Base-by-base conservation (phyloP, 2,329 filamentous ascomycete genomes). In the Fusarium gaditjirri region DNA sequence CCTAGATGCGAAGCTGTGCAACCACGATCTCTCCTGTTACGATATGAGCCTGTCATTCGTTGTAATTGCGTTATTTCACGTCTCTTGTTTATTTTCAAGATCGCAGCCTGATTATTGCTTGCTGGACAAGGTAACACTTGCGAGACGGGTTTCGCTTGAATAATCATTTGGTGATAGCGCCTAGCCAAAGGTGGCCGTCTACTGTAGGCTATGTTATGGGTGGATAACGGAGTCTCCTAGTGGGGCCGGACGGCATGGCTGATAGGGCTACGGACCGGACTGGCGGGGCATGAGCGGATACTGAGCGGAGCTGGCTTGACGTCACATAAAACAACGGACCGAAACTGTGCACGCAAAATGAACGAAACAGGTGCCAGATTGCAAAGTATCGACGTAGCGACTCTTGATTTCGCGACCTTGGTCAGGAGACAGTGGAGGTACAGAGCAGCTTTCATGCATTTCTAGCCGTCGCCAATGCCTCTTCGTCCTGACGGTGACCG, bases 201-300 rank as follows among this genome's bases (percentile, higher is more conserved):
- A n/a, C n/a, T n/a, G n/a, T n/a, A 36, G 53, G 33, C 33, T 42
- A 46, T 29, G 27, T n/a, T n/a, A n/a, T 54, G 59, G 55, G 42
- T 50, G 53, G 53, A 60, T 53, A 39, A 47, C 52, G 65, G 43
- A 23, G 33, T 53, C 61, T 57, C 60, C 50, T 17, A 21, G 72
- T 68, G 79, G 78, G 74, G 70, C 75, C 77, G 76, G 52, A 43
- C 49, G 57, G 70, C 60, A 71, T 68, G 78, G 69, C 68, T 77
- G 75, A 80, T 80, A 80, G 77, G 61, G 56, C 52, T 76, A 71
- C 71, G 72, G 68, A 62, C 59, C 75, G 71, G 72, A 73, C 54
- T 59, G 58, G 64, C 39, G 56, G 68, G 59, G 53, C 33, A 44
- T 25, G 14, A 50, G 66, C 69, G 65, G 71, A 65, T 58, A 56